These are phyloP conservation scores for Nannochloris sp. DNA, from an alignment of 139 green algal genomes.

Conservation along the genomic window DNA sequence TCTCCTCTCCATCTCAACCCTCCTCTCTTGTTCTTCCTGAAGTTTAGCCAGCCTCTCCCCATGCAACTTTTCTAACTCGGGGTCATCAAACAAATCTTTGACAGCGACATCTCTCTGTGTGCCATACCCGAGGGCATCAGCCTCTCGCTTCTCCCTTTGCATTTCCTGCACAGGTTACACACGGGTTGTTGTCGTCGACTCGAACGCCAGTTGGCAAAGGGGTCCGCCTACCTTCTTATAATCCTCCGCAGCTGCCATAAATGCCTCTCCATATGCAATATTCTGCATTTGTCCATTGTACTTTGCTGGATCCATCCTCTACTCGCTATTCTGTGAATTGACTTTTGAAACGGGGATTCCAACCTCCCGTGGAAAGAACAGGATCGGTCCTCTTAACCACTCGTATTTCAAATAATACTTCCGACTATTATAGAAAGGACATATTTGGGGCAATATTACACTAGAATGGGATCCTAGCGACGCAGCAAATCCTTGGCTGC, in stretches of 20 bases:
- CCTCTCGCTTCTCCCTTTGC: constrained; percentile 23
- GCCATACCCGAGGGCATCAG: constrained; percentile 8
- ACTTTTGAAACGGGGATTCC: too few relatives aligned
- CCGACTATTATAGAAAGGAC: too few relatives aligned
- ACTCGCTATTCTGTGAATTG: too few relatives aligned
- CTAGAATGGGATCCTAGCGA: too few relatives aligned
- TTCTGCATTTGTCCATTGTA: constrained; percentile 56
- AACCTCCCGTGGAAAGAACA: too few relatives aligned
- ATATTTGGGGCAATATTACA: too few relatives aligned
- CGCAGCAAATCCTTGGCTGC: too few relatives aligned
- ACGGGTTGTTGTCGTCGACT: background rate
- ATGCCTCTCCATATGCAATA: constrained; percentile 71
- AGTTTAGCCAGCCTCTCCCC: constrained; percentile 61
- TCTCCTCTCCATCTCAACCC: constrained; percentile 54
- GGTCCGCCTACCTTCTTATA: constrained; percentile 58
- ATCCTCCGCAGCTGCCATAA: constrained; percentile 71
- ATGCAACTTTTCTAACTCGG: constrained; percentile 49
- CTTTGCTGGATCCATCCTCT: constrained; percentile 15
- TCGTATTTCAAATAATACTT: too few relatives aligned
- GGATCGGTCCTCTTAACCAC: too few relatives aligned
- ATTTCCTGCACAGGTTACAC: constrained; percentile 25
- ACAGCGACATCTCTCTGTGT: constrained; percentile 47
- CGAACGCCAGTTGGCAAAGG: background rate
- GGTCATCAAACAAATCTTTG: constrained; percentile 72
- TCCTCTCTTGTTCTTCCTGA: constrained; percentile 72